Conservation (phyloP, 2,329 filamentous ascomycete genomes). For the Diaporthe helianthi region DNA sequence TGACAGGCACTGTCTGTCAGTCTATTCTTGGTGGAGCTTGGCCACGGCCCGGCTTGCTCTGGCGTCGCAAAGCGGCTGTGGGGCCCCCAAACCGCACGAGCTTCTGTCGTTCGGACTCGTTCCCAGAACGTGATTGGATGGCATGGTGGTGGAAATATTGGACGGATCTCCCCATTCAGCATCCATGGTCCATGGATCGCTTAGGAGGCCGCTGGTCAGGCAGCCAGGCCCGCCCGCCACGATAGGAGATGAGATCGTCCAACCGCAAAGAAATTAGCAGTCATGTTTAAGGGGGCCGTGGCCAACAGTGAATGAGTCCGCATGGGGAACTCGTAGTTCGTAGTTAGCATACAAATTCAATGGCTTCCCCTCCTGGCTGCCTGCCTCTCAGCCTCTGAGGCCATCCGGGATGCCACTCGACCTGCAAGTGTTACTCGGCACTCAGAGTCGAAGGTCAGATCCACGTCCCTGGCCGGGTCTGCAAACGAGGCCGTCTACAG, state of each 20-base stretch:
- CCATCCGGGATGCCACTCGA: neutral
- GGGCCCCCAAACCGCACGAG: neutral
- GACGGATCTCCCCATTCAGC: slow-evolving; percentile 14
- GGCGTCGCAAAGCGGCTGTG: neutral
- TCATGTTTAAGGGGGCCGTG: neutral
- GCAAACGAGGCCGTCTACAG: too few relatives aligned
- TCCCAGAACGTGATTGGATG: neutral
- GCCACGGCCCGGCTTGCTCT: neutral
- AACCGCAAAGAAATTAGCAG: neutral
- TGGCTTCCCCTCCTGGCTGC: neutral
- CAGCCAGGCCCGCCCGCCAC: neutral
- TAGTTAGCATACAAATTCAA: neutral
- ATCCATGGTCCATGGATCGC: neutral
- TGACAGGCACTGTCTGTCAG: neutral
- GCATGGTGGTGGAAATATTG: neutral
- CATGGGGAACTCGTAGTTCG: neutral
- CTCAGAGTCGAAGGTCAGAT: neutral
- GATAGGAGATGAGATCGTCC: neutral
- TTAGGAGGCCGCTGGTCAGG: slow-evolving; percentile 4
- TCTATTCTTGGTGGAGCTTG: neutral
- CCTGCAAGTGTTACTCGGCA: too few relatives aligned
- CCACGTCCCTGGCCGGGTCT: neutral
- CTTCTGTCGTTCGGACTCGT: neutral
- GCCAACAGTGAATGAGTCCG: neutral
- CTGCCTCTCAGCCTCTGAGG: neutral